Conservation (phyloP, 1,139 yeast genomes). For the Candida glucosophila region DNA sequence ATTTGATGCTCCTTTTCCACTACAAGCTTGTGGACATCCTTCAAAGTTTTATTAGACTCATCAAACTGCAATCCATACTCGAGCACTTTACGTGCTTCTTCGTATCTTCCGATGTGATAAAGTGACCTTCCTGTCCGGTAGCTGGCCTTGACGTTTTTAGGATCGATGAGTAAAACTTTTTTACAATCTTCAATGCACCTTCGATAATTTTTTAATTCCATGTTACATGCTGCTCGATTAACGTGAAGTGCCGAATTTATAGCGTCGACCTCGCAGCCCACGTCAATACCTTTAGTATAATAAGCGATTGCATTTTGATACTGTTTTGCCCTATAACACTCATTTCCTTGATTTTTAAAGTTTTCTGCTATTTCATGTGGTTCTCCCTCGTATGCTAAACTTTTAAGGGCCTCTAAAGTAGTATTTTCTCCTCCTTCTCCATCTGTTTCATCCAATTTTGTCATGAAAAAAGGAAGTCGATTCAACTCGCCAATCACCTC, state of each 20-base stretch:
- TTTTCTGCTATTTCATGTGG: conserved; percentile 87
- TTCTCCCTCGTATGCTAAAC: conserved; percentile 92
- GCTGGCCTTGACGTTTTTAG: conserved; percentile 72
- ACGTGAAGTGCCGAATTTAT: conserved; percentile 58
- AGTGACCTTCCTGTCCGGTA: conserved; percentile 82
- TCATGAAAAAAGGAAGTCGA: conserved; percentile 91
- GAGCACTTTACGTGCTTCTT: conserved; percentile 64
- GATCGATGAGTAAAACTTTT: conserved; percentile 56
- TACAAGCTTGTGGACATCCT: conserved; percentile 30
- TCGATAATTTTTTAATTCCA: conserved; percentile 78
- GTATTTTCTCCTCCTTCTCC: conserved; percentile 72
- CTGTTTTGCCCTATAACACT: conserved; percentile 61
- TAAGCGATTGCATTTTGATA: conserved; percentile 69
- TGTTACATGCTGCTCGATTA: conserved; percentile 88
- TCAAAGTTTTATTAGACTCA: conserved; percentile 46
- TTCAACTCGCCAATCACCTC: conserved; percentile 76
- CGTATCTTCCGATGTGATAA: conserved; percentile 52
- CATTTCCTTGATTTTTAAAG: conserved; percentile 91
- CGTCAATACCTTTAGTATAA: conserved; percentile 74
- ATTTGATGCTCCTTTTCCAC: conserved; percentile 33
- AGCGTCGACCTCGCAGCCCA: conserved; percentile 45
- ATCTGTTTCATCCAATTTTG: conserved; percentile 67
- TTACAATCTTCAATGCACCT: conserved; percentile 83
- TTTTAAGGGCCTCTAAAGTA: conserved; percentile 78
- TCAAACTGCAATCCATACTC: conserved; percentile 59